These are phyloP conservation scores for Casuarina cunninghamiana DNA, from an alignment of 306 rosid genomes.

Conservation along the genomic window DNA sequence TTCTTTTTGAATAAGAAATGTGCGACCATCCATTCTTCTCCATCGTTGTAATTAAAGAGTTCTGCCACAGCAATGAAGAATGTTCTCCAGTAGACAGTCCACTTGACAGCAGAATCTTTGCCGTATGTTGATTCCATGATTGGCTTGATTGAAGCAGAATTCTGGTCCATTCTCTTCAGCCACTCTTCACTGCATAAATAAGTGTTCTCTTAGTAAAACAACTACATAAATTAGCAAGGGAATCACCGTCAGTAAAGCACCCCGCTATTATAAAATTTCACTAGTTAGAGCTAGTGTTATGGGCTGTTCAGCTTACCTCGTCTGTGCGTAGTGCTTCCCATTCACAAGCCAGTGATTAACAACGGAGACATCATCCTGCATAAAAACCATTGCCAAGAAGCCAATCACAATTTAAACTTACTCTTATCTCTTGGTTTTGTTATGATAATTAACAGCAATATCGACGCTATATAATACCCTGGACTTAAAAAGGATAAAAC, in stretches of 20 bases:
- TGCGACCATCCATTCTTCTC: slow-evolving; percentile 94
- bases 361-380: slow-evolving; percentile 77
- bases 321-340: slow-evolving; percentile 82
- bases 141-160: slow-evolving; percentile 50
- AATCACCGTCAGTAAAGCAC: neutral
- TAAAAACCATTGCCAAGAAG: slow-evolving; percentile 6
- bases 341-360: slow-evolving; percentile 86
- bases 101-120: slow-evolving; percentile 74
- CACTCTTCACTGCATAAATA: slow-evolving; percentile 82
- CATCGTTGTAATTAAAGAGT: slow-evolving; percentile 77
- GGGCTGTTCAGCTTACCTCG: slow-evolving; percentile 49
- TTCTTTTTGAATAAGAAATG: slow-evolving; percentile 77
- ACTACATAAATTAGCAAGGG: neutral
- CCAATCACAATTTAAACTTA: slow-evolving; percentile 10
- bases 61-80: slow-evolving; percentile 90
- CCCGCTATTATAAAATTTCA: neutral
- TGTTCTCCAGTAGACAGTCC: slow-evolving; percentile 96
- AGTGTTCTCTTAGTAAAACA: neutral
- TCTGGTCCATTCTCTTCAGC: slow-evolving; percentile 87
- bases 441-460: neutral
- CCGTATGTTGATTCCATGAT: slow-evolving; percentile 87
- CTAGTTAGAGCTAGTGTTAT: neutral
- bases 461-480: neutral
- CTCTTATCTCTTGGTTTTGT: slow-evolving; percentile 2
- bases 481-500: neutral